Conservation (phyloP, 352 stramenopile genomes). For the Pythium folliculosum region DNA sequence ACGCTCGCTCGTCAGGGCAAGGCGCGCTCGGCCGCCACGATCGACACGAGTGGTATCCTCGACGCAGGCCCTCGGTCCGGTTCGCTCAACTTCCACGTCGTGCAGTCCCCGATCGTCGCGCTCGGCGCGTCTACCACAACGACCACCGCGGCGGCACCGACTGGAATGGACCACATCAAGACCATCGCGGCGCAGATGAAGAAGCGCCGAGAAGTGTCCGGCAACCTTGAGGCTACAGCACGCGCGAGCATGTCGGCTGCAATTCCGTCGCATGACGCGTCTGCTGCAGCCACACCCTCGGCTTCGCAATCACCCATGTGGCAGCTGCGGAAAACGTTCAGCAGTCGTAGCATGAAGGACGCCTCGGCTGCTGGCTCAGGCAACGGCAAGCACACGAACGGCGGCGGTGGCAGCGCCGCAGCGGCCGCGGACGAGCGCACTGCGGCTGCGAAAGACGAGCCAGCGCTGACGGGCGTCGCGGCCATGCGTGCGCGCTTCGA, state of each 20-base stretch:
- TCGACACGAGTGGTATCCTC: constrained; percentile 46
- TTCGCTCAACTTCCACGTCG: constrained; percentile 8
- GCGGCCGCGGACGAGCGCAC: background rate
- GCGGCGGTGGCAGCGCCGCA: background rate
- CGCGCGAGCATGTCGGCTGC: constrained; percentile 15
- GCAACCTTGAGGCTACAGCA: background rate
- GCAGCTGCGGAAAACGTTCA: constrained; percentile 16
- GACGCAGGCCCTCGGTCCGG: background rate
- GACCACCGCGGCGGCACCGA: background rate
- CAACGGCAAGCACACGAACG: constrained; percentile 15
- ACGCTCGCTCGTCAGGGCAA: constrained; percentile 48
- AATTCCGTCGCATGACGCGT: background rate
- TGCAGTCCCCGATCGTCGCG: constrained; percentile 20
- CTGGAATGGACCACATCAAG: constrained; percentile 67
- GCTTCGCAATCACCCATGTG: background rate
- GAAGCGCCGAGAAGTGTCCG: constrained; percentile 44
- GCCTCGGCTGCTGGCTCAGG: background rate
- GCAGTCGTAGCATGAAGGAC: constrained; percentile 17
- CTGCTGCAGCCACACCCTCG: background rate
- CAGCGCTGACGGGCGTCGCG: constrained; percentile 48
- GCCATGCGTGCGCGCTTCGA: constrained; percentile 78
- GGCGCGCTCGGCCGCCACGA: constrained; percentile 55
- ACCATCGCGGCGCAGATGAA: constrained; percentile 76
- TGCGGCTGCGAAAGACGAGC: background rate
- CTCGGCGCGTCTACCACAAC: constrained; percentile 1